Base-by-base conservation (phyloP, 768 basidiomycete species). In the Boletus reticulatus region DNA sequence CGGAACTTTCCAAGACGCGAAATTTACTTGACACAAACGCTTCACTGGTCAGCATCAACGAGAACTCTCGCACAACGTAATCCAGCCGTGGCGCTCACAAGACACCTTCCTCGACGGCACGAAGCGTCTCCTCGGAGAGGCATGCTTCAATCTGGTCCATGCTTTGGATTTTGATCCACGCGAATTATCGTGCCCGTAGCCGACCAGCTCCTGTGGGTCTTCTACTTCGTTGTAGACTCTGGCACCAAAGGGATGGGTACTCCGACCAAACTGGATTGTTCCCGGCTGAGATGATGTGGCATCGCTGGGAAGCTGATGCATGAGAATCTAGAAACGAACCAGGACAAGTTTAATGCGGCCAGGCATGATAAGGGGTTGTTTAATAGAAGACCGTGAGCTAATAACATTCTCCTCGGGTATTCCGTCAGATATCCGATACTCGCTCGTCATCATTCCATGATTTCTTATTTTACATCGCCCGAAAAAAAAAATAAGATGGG, bases 51-150 rank as follows among this genome's bases (percentile, higher is more conserved):
- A 24, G 17, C 13, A 34, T 53, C 41, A 47, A 36, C 32, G 41
- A 48, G 38, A 45, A 13, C 27, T 7, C 17, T 43, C 55, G 29
- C 16, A 31, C 31, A 19, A 17, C 36, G 16, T 8, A 31, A 22
- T n/a, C 8, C 5, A 34, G 36, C 14, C 10, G 34, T 37, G 10
- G 19, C 68, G 6, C 76, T 61, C 69, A 79, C 61, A 82, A 81
- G 52, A 76, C 73, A 12, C 80, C 80, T 57, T 81, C 78, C 57
- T 78, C 73, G 72, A 80, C 73, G 1, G 72, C 76, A 52, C 73
- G 73, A 11, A 82, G 62, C 0, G 82, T 81, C 38, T 75, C 78
- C 52, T 76, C 74, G 64, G 64, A 76, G 78, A 2, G 77, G 76
- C 1, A 72, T 75, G n/a, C 68, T 70, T 38, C 77, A 72, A 53